These are phyloP conservation scores for Orbilia javanica DNA, from an alignment of 2,329 filamentous ascomycete species.

Conservation along the genomic window DNA sequence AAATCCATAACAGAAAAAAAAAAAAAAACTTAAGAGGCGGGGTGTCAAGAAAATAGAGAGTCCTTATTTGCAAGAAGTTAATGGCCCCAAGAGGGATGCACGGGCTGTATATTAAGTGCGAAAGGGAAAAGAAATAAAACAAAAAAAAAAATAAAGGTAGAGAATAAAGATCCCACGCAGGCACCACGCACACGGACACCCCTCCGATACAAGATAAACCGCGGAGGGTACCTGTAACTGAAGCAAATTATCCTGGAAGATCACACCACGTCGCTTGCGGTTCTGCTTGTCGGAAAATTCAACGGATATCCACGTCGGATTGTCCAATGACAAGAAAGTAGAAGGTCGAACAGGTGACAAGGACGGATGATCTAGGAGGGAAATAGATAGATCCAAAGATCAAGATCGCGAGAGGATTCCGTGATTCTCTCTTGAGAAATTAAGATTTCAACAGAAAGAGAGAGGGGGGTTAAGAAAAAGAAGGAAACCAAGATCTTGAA, in stretches of 20 bases:
- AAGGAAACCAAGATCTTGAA: slow-evolving; percentile 33
- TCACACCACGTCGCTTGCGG: slow-evolving; percentile 59
- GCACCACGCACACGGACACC: slow-evolving; percentile 24
- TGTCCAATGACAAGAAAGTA: slow-evolving; percentile 32
- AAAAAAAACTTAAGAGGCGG: too few species aligned
- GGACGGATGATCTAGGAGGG: slow-evolving; percentile 14
- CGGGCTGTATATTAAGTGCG: slow-evolving; percentile 35
- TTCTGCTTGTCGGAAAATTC: slow-evolving; percentile 56
- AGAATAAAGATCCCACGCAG: slow-evolving; percentile 33
- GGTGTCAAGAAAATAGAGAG: slow-evolving; percentile 11
- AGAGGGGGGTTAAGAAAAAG: background rate
- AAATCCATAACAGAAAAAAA: too few species aligned
- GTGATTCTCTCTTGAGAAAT: slow-evolving; percentile 37
- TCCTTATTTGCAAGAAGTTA: slow-evolving; percentile 8
- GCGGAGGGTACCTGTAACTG: background rate
- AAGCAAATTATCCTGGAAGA: slow-evolving; percentile 35
- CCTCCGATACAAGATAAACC: slow-evolving; percentile 18
- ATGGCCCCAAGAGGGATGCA: slow-evolving; percentile 21
- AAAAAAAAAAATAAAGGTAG: too few species aligned
- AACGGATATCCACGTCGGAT: slow-evolving; percentile 53
- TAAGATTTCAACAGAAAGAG: background rate
- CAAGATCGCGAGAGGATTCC: slow-evolving; percentile 38
- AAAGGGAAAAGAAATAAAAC: slow-evolving; percentile 1
- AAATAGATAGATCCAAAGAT: slow-evolving; percentile 14
- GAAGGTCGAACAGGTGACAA: slow-evolving; percentile 52